Percentiles rank a stretch among this genome's conserved stretches.
phyloP scores from a whole-genome alignment of 2,329 filamentous ascomycete genomes.

The Phyllosticta paracitricarpa region DNA sequence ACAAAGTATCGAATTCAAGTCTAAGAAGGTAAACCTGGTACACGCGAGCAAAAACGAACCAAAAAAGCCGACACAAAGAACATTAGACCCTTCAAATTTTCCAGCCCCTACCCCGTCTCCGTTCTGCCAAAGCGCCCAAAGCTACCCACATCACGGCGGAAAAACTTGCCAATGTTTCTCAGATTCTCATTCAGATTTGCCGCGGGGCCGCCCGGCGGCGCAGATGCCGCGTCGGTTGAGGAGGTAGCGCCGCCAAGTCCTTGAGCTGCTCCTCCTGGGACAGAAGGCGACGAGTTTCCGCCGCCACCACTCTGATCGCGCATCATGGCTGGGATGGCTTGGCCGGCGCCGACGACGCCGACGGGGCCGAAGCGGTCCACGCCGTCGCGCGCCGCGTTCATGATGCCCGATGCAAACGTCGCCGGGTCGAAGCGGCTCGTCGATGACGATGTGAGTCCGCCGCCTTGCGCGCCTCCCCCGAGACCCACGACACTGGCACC shows the following conservation, averaged over 20 bases:
- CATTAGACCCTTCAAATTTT: too few relatives aligned
- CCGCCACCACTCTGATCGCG: conserved; percentile 16
- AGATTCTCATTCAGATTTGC: conserved; percentile 84
- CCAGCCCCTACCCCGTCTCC: background rate
- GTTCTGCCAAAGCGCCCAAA: conserved; percentile 28
- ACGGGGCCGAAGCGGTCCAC: conserved; percentile 66
- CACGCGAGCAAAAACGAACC: too few relatives aligned
- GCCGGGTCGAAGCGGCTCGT: conserved; percentile 59
- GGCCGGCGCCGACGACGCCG: conserved; percentile 20
- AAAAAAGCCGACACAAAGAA: too few relatives aligned
- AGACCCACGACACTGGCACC: conserved; percentile 22
- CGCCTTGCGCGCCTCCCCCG: conserved; percentile 29
- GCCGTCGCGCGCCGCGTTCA: conserved; percentile 78
- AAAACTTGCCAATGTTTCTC: conserved; percentile 94
- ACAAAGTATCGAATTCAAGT: too few relatives aligned
- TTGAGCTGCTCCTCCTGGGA: conserved; percentile 11
- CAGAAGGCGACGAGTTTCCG: background rate
- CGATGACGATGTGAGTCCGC: conserved; percentile 15
- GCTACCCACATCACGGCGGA: conserved; percentile 68
- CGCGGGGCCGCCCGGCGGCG: conserved; percentile 35
- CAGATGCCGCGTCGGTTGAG: background rate
- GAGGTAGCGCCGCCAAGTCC: conserved; percentile 15
- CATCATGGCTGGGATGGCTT: conserved; percentile 20
- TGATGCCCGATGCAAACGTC: conserved; percentile 73
- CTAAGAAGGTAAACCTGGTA: too few relatives aligned